These are phyloP conservation scores for Themeda triandra DNA, from an alignment of 176 grass and related monocot species.

Conservation along the genomic window DNA sequence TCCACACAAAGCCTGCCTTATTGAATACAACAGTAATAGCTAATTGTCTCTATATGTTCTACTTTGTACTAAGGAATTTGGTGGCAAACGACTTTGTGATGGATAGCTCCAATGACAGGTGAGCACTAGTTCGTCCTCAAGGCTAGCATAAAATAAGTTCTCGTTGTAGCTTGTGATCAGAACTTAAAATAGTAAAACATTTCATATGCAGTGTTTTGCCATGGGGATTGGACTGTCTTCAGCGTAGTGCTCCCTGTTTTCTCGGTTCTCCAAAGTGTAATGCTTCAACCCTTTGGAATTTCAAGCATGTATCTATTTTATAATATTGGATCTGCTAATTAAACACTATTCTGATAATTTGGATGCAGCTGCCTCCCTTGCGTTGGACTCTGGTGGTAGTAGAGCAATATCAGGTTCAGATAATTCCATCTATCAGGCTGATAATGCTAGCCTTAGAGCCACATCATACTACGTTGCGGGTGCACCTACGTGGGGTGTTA, in stretches of 20 bases:
- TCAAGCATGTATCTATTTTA: background rate
- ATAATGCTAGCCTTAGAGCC: slow-evolving; percentile 40
- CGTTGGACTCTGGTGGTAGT: slow-evolving; percentile 53
- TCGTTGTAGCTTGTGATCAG: background rate
- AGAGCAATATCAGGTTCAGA: slow-evolving; percentile 54
- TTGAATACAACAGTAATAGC: background rate
- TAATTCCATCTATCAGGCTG: slow-evolving; percentile 46
- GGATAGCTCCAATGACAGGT: slow-evolving; percentile 68
- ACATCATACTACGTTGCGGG: slow-evolving; percentile 56
- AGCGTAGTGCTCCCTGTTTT: slow-evolving; percentile 57
- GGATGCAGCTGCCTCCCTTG: slow-evolving; percentile 50
- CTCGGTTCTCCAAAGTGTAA: slow-evolving; percentile 60
- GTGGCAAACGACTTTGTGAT: slow-evolving; percentile 76
- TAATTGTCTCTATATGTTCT: slow-evolving; percentile 14
- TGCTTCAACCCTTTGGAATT: slow-evolving; percentile 7
- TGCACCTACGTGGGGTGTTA: slow-evolving; percentile 59
- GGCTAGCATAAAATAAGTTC: background rate
- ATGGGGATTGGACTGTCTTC: slow-evolving; percentile 57
- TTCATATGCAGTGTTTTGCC: slow-evolving; percentile 50
- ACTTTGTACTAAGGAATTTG: slow-evolving; percentile 62
- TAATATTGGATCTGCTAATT: background rate
- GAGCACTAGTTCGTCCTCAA: background rate
- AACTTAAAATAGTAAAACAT: slow-evolving; percentile 8
- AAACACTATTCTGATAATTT: background rate
- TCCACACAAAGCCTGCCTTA: slow-evolving; percentile 9